Percentiles rank a stretch among this genome's conserved stretches.
These are phyloP conservation scores for Barnettozyma populi DNA, from an alignment of 805 yeast species.

Conservation along the genomic window DNA sequence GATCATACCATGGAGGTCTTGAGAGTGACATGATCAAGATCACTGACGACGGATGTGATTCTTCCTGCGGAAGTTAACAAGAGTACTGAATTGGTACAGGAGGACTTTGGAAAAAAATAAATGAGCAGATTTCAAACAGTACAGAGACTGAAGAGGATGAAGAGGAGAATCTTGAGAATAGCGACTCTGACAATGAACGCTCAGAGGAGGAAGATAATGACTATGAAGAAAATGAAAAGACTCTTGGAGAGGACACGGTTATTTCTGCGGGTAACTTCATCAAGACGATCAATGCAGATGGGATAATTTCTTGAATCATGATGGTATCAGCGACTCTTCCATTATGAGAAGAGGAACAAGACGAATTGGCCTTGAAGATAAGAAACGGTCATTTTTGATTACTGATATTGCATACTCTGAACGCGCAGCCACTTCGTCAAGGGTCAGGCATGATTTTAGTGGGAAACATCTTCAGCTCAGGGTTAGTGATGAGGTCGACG, in stretches of 20 bases:
- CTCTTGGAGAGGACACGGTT: background rate
- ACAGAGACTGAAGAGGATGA: background rate
- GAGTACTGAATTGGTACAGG: conserved; percentile 31
- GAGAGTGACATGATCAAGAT: conserved; percentile 25
- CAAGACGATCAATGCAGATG: background rate
- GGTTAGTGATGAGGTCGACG: background rate
- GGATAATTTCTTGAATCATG: background rate
- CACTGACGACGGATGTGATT: conserved; percentile 29
- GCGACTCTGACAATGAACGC: background rate
- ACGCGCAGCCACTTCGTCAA: background rate
- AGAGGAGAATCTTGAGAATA: background rate
- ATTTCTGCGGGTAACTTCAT: background rate
- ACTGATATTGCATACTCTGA: background rate
- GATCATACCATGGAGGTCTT: background rate
- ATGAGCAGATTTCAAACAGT: conserved; percentile 2
- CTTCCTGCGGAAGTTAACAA: conserved; percentile 29
- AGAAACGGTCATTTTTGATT: background rate
- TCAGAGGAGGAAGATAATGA: background rate
- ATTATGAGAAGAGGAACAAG: background rate
- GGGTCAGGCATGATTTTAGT: background rate
- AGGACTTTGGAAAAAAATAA: background rate
- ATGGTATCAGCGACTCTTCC: background rate
- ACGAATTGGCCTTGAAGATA: background rate
- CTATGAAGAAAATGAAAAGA: background rate
- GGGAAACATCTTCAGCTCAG: background rate